Evolutionary conservation across 2,329 filamentous ascomycete genomes (phyloP), one percentile per base, ranked within the genome.

Genomic region (Colletotrichum godetiae): DNA sequence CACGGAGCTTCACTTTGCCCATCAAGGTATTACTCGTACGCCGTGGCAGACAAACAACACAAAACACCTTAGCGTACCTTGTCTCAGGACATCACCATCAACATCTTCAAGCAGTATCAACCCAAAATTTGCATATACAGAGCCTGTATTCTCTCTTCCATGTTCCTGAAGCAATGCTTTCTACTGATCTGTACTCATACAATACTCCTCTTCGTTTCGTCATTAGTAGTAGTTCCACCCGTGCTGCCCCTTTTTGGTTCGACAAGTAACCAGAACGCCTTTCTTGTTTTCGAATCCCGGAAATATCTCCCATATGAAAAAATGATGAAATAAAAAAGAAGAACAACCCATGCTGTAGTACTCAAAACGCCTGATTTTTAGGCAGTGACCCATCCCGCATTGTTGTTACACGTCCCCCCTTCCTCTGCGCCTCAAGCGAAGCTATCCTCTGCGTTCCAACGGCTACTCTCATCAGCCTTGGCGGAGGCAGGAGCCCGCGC

Each of bases 401-500:
- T 73, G 60, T 71, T 66, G 35, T 59, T 73, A 70, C 67, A 71
- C 13, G 31, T 42, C 29, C 27, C 27, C 11, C 15, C 37, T 42
- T 29, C 27, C 15, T 4, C 37, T 42, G 37, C 27, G 67, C 52
- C 33, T 83, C 77, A 85, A 27, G 83, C 84, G 80, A 86, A 86
- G 73, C 82, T 86, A 77, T 86, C 82, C 74, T 86, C 84, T 37
- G 80, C 83, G 66, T 79, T 79, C 84, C 84, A 85, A 61, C 80
- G 79, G 46, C 77, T 79, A 64, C 80, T 82, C 68, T 78, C 78
- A 56, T 79, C 68, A 42, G 66, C 57, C 27, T 60, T 58, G 2
- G 19, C 12, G n/a, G 24, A 56, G 5, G 31, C 33, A 8, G 35
- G 4, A 10, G 27, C 42, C n/a, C 37, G 37, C 37, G 37, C 37